These are phyloP conservation scores for Nitzschia sp. DNA, from an alignment of 108 stramenopile genomes.

Conservation along the genomic window DNA sequence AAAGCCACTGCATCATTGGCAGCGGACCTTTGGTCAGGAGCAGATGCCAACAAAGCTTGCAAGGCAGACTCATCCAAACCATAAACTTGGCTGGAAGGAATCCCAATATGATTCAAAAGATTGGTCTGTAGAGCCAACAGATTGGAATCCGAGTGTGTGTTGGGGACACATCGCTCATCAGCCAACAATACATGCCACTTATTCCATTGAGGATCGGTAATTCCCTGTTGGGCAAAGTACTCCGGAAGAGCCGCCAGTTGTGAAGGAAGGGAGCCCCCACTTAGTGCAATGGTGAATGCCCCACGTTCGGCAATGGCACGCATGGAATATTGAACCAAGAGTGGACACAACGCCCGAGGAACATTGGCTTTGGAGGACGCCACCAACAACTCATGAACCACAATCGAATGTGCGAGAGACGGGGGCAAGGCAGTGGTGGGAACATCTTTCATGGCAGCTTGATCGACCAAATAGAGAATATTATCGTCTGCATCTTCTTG, in stretches of 20 bases:
- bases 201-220: slow-evolving; percentile 53
- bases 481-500: not conserved
- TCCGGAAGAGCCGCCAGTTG: slow-evolving; percentile 49
- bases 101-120: slow-evolving; percentile 43
- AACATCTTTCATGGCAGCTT: not conserved
- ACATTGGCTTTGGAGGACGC: slow-evolving; percentile 17
- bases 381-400: slow-evolving; percentile 2
- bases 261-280: slow-evolving; percentile 89
- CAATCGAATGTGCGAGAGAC: not conserved
- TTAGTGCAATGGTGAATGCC: slow-evolving; percentile 80
- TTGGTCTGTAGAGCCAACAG: slow-evolving; percentile 49
- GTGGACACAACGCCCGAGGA: slow-evolving; percentile 4
- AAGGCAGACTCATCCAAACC: slow-evolving; percentile 63
- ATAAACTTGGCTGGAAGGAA: slow-evolving; percentile 68
- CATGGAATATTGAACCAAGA: slow-evolving; percentile 3
- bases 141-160: slow-evolving; percentile 80
- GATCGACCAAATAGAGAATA: slow-evolving; percentile 2
- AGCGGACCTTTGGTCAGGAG: not conserved
- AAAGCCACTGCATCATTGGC: not conserved
- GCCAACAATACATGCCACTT: slow-evolving; percentile 89
- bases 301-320: slow-evolving; percentile 34
- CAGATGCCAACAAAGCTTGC: not conserved
- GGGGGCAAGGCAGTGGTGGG: not conserved
- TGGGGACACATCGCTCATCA: slow-evolving; percentile 92
- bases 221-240: slow-evolving; percentile 28